Evolutionary conservation across 768 basidiomycete species (phyloP), one percentile per base, ranked within the genome.

Genomic region (Phaeotremella fagi): DNA sequence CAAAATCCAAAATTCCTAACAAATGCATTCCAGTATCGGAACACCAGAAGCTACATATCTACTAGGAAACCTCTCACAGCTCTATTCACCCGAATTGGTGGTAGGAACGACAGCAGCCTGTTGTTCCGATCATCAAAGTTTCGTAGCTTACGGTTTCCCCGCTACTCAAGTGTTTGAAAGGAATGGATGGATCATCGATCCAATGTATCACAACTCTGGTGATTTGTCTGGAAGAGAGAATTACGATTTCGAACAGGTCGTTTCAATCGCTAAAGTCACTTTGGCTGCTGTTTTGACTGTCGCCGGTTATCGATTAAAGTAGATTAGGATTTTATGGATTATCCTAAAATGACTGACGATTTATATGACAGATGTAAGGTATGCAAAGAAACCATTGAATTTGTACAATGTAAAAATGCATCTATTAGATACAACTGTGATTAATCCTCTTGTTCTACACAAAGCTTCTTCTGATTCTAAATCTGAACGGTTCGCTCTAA

Each of bases 91-190:
- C 35, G 68, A 70, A 48, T 61, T 72, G 6, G 52, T 59, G 26
- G 59, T 74, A 15, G 74, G 74, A 3, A 59, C 48, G 2, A 69
- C 72, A 3, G 54, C 85, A 77, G 88, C 82, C 24, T 95, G 90
- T 75, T 95, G 91, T 76, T 90, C 88, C 61, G 91, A 92, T 64
- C 88, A 94, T 68, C 87, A 89, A 79, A 64, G 28, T 46, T 57
- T 61, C 48, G 80, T 85, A 56, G 77, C 84, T 48, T 83, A 85
- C 65, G 91, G 90, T 15, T 92, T 84, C 78, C 83, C 90, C 5
- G 81, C 90, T 0, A 88, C 88, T 0, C 86, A 88, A 61, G 82
- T 94, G 16, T 94, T 90, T 65, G 90, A 92, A 67, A 83, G 88
- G 41, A 86, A 85, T 0, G 90, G 88, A 4, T 82, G 81, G 9